These are phyloP conservation scores for Apiotrichum laibachii DNA, from an alignment of 1,284 basidiomycete genomes.

Conservation along the genomic window DNA sequence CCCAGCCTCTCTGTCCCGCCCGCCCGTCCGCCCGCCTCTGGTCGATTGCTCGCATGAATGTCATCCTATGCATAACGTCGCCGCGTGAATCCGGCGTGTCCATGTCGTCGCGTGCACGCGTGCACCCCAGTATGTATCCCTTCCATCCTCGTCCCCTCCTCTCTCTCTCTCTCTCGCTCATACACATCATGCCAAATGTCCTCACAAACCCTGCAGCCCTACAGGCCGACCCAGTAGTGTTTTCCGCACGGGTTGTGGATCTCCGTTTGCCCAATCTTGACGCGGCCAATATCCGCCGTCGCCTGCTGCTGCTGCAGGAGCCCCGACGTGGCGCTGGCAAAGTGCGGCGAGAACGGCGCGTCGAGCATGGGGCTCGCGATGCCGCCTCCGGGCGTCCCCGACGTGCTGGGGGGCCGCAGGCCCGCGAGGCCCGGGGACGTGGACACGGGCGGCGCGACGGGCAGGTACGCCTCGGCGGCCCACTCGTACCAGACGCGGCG, in stretches of 20 bases:
- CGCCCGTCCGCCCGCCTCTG: no score
- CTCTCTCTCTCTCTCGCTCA: no score
- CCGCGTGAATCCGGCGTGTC: no score
- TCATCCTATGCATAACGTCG: no score
- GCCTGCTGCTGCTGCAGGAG: conserved; percentile 2
- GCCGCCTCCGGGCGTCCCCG: neutral
- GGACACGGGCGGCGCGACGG: conserved; percentile 40
- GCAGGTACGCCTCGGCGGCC: conserved; percentile 87
- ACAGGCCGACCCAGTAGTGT: conserved; percentile 87
- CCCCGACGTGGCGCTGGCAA: neutral
- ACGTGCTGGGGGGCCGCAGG: conserved; percentile 11
- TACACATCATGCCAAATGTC: no score
- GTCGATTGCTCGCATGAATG: no score
- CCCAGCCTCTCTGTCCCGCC: no score
- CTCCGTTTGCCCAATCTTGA: conserved; percentile 90
- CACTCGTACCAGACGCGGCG: conserved; percentile 93
- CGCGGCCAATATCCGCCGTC: conserved; percentile 34
- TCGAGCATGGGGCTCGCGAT: conserved; percentile 53
- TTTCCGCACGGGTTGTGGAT: conserved; percentile 86
- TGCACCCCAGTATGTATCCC: no score
- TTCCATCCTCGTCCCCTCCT: no score
- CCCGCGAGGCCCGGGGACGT: conserved; percentile 20
- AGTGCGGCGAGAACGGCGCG: conserved; percentile 45
- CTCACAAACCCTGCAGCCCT: conserved; percentile 51
- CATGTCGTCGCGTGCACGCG: no score